A percentile compares a stretch with the other conserved stretches of the same genome.
Evolutionary conservation across 192 early-diverging fungal genomes (phyloP).

Genomic region (Coemansia sp.): DNA sequence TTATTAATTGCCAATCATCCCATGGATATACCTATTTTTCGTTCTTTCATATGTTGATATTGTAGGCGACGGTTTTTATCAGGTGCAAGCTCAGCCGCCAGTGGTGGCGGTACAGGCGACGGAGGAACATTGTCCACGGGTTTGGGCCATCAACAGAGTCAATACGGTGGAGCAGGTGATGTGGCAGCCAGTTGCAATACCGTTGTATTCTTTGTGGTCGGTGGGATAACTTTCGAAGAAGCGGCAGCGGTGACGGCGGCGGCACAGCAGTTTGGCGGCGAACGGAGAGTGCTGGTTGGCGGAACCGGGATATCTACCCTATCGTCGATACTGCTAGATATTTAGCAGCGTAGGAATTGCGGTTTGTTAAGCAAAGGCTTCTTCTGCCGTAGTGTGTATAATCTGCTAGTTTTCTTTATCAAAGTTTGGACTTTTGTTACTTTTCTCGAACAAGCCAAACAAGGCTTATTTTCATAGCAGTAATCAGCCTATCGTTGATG

Average conservation of each 20-base stretch:
- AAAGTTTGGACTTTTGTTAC: too few relatives aligned
- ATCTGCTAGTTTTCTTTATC: too few relatives aligned
- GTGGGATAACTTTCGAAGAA: slow-evolving; percentile 49
- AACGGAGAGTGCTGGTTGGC: slow-evolving; percentile 32
- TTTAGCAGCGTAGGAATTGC: neutral
- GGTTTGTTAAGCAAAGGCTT: neutral
- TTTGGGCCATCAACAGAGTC: slow-evolving; percentile 5
- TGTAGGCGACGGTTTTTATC: slow-evolving; percentile 48
- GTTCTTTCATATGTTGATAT: neutral
- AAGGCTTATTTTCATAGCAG: too few relatives aligned
- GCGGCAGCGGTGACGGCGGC: slow-evolving; percentile 26
- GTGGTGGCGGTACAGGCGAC: slow-evolving; percentile 6
- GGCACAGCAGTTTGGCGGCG: slow-evolving; percentile 26
- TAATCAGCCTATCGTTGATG: too few relatives aligned
- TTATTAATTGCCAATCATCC: neutral
- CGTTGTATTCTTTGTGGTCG: slow-evolving; percentile 43
- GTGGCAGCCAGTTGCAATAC: slow-evolving; percentile 24
- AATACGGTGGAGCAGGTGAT: slow-evolving; percentile 23
- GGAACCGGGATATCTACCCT: slow-evolving; percentile 18
- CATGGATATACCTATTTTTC: too few relatives aligned
- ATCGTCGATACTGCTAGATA: neutral
- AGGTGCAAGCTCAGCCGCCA: slow-evolving; percentile 11
- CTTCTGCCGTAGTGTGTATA: too few relatives aligned
- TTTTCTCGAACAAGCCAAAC: too few relatives aligned
- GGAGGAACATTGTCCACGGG: slow-evolving; percentile 5